These are phyloP conservation scores for Penicillium frequentans DNA, from an alignment of 2,329 filamentous ascomycete genomes.

Conservation along the genomic window DNA sequence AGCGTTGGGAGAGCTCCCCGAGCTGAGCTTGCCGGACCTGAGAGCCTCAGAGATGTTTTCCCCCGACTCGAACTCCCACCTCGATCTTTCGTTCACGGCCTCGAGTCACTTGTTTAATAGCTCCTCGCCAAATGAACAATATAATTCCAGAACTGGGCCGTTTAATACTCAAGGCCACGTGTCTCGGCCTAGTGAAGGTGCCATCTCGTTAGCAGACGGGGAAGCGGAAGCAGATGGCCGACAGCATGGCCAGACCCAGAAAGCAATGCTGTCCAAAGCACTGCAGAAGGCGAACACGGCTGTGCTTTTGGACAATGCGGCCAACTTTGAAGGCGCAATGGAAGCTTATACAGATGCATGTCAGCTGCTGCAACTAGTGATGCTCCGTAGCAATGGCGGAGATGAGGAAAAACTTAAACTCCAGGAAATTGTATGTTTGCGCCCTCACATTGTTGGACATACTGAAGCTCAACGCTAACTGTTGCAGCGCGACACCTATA, in stretches of 20 bases:
- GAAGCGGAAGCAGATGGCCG: conserved; percentile 32
- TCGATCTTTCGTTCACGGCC: conserved; percentile 28
- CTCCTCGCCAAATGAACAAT: conserved; percentile 2
- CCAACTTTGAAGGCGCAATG: conserved; percentile 89
- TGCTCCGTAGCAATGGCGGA: conserved; percentile 77
- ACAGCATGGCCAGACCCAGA: conserved; percentile 67
- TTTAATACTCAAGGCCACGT: conserved; percentile 15
- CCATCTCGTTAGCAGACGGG: conserved; percentile 23
- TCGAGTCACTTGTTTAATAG: conserved; percentile 19
- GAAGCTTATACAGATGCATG: conserved; percentile 92
- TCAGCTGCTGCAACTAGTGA: conserved; percentile 80
- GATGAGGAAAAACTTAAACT: conserved; percentile 82
- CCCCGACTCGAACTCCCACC: conserved; percentile 12
- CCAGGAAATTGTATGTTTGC: conserved; percentile 78
- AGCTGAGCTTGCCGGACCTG: conserved; percentile 20
- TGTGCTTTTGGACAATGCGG: conserved; percentile 91
- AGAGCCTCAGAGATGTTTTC: conserved; percentile 20
- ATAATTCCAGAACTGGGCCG: conserved; percentile 6
- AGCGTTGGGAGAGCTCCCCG: conserved; percentile 14
- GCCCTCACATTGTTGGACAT: not conserved
- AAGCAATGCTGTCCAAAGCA: conserved; percentile 94
- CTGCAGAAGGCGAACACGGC: conserved; percentile 94
- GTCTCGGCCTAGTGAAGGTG: conserved; percentile 26
- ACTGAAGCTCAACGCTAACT: conserved; percentile 10
- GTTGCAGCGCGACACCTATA: conserved; percentile 78